A percentile compares a stretch with the other conserved stretches of the same genome.
These are phyloP conservation scores for Bryoglossum gracile DNA, from an alignment of 495 filamentous ascomycete genomes.

Conservation along the genomic window DNA sequence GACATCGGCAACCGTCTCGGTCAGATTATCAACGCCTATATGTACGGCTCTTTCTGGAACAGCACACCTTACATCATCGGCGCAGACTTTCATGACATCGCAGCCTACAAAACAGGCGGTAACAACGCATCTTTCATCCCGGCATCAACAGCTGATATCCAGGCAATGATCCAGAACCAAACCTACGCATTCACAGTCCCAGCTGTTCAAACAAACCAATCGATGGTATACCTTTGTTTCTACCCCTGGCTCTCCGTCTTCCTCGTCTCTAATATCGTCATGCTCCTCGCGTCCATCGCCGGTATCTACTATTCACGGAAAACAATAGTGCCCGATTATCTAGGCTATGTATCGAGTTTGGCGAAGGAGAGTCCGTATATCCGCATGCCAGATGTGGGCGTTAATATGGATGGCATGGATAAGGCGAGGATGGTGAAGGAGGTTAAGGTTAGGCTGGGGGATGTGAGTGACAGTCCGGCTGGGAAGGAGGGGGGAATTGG, in stretches of 20 bases:
- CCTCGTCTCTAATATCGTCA: slow-evolving; percentile 6
- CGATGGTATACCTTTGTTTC: slow-evolving; percentile 2
- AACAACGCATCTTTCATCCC: slow-evolving; percentile 13
- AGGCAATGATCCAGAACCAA: slow-evolving; percentile 13
- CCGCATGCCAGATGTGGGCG: slow-evolving; percentile 17
- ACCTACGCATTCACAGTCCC: slow-evolving; percentile 18
- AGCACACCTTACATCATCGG: slow-evolving; percentile 6
- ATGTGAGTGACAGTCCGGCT: slow-evolving; percentile 7
- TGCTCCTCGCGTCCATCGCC: slow-evolving; percentile 6
- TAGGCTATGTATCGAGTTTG: slow-evolving; percentile 18
- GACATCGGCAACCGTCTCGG: slow-evolving; percentile 16
- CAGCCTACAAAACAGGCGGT: neutral
- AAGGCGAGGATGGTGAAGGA: slow-evolving; percentile 19
- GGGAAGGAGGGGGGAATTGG: slow-evolving; percentile 1
- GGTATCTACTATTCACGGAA: slow-evolving; percentile 7
- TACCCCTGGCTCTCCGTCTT: slow-evolving; percentile 17
- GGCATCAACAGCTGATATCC: slow-evolving; percentile 8
- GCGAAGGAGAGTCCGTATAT: slow-evolving; percentile 19
- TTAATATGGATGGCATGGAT: slow-evolving; percentile 23
- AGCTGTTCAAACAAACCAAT: neutral
- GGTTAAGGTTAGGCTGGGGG: slow-evolving; percentile 17
- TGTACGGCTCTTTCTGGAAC: slow-evolving; percentile 17
- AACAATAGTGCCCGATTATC: slow-evolving; percentile 17
- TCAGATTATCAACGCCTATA: slow-evolving; percentile 15
- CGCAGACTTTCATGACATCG: slow-evolving; percentile 1